Evolutionary conservation across 106 monocot species (phyloP).

Genomic region (Gastrodia elata): DNA sequence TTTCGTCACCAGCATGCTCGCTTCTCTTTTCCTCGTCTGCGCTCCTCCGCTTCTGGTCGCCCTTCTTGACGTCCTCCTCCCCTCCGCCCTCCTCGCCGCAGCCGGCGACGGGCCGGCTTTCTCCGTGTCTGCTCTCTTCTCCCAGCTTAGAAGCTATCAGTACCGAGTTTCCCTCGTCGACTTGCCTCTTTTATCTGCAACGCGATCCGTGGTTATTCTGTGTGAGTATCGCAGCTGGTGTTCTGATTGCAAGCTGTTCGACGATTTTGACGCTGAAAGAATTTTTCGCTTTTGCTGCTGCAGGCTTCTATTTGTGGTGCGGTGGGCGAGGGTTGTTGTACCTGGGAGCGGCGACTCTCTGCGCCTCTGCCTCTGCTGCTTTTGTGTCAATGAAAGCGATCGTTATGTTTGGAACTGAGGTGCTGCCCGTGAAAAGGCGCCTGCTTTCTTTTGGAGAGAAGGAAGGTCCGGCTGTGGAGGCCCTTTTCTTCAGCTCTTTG

Average conservation of each 20-base stretch:
- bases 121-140: not conserved
- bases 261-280: not conserved
- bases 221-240: constrained; percentile 5
- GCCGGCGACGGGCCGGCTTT: not conserved
- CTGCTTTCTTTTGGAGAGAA: not conserved
- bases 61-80: constrained; percentile 26
- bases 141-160: constrained; percentile 7
- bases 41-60: constrained; percentile 31
- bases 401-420: not conserved
- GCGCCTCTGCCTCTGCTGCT: not conserved
- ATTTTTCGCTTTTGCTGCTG: not conserved
- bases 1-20: constrained; percentile 26
- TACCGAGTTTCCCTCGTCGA: constrained; percentile 7
- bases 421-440: not conserved
- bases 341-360: not conserved
- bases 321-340: not conserved
- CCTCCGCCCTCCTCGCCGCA: constrained; percentile 11
- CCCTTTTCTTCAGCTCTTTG: constrained; percentile 13
- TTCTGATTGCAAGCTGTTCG: not conserved
- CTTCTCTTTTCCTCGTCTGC: constrained; percentile 30
- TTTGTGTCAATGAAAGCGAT: constrained; percentile 7
- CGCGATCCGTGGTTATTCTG: constrained; percentile 5
- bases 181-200: constrained; percentile 3
- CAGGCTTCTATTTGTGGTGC: constrained; percentile 7
- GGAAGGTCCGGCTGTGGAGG: constrained; percentile 6